phyloP scores from a whole-genome alignment of 2,329 filamentous ascomycete species.

The Trichoderma brevicompactum region DNA sequence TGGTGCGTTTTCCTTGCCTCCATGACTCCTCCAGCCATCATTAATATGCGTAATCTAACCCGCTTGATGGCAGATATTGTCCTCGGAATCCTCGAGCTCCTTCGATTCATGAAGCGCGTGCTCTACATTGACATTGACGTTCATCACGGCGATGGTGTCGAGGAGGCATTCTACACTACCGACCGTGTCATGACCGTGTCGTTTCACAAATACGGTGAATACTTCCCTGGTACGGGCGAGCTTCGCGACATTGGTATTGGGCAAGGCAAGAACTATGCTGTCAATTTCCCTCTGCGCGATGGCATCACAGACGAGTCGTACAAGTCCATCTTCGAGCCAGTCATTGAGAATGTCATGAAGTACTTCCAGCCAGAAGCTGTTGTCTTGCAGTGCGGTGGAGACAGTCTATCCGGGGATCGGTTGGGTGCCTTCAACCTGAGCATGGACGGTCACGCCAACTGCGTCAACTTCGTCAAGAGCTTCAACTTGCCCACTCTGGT shows the following conservation, averaged over 20 bases:
- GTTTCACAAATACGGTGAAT: conserved; percentile 96
- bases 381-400: conserved; percentile 93
- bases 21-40: background rate
- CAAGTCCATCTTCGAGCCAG: conserved; percentile 87
- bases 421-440: conserved; percentile 97
- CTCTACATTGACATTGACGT: conserved; percentile 97
- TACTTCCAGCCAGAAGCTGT: conserved; percentile 90
- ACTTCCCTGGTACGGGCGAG: conserved; percentile 91
- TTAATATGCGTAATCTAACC: conserved; percentile 14
- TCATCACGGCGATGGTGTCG: conserved; percentile 90
- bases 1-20: conserved; percentile 54
- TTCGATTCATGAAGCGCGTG: conserved; percentile 91
- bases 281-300: conserved; percentile 90
- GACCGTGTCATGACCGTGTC: conserved; percentile 92
- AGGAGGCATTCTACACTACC: conserved; percentile 91
- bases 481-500: conserved; percentile 87
- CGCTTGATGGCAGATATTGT: conserved; percentile 73
- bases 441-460: conserved; percentile 93
- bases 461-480: conserved; percentile 87
- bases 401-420: conserved; percentile 91
- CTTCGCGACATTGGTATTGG: conserved; percentile 86
- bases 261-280: conserved; percentile 82
- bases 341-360: conserved; percentile 83
- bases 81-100: conserved; percentile 87
- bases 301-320: conserved; percentile 91